Base-by-base conservation (phyloP, 345 rosid genomes). In the Aethionema arabicum region DNA sequence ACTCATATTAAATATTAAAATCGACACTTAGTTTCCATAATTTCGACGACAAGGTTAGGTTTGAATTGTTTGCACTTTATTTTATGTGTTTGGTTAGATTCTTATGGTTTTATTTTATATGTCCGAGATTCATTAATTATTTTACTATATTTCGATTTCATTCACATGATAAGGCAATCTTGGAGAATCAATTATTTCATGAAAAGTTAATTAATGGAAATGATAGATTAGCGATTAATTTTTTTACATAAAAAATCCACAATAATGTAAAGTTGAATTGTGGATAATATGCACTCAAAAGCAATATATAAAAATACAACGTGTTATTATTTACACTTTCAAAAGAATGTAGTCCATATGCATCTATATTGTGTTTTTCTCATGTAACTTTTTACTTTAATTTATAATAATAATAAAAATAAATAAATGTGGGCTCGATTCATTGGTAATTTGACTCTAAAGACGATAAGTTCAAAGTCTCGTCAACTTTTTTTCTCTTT, bases 81-180 rank as follows among this genome's bases (percentile, higher is more conserved):
- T 53, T 69, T 15, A 30, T 27, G 5, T 31, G 67, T 54, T 69
- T 46, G 68, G 68, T 61, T 32, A 39, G 57, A 61, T 54, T 44
- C 43, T 38, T 45, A 48, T 60, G 21, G 16, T 29, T 37, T 68
- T 35, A 55, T 37, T 52, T 31, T 36, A 52, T 60, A 61, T 61
- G 62, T 69, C 67, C 44, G 31, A 46, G 37, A 68, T 30, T 60
- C 42, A 60, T 52, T 52, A 12, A 11, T 52, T 68, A 68, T 42
- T 44, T 2, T 59, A 59, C 59, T 44, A 59, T 60, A 60, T 11
- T 61, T 52, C 2, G 56, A 60, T 52, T 66, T 60, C 61, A 45
- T 68, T 68, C 61, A 59, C 61, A 60, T 54, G 55, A 59, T 53
- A 67, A 44, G 46, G 60, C 53, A 42, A 43, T 44, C 40, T 60